Conservation (phyloP, 331 rosid species). For the Spiraea crenata region DNA sequence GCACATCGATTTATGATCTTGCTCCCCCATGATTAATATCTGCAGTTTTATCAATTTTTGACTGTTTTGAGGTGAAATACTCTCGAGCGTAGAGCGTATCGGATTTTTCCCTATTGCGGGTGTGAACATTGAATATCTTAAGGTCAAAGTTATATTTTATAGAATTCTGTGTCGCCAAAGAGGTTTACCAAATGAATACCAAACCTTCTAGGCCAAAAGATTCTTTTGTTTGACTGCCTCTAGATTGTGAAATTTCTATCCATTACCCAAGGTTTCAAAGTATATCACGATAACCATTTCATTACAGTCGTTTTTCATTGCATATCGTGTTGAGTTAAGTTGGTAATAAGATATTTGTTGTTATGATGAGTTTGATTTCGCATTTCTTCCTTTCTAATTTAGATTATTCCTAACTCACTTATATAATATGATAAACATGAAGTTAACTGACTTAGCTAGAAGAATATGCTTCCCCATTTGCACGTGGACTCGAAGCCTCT, state of each 20-base stretch:
- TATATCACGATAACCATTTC: neutral
- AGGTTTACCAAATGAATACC: conserved; percentile 10
- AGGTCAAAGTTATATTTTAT: neutral
- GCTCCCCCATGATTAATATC: neutral
- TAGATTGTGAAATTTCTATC: neutral
- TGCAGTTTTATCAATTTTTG: neutral
- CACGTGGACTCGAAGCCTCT: too few species aligned
- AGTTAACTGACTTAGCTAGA: too few species aligned
- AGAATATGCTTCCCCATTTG: too few species aligned
- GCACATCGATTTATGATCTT: neutral
- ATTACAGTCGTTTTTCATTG: too few species aligned
- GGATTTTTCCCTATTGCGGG: neutral
- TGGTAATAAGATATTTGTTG: too few species aligned
- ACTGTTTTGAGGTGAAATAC: neutral
- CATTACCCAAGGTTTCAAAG: neutral
- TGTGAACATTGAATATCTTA: neutral
- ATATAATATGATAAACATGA: too few species aligned
- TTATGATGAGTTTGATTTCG: too few species aligned
- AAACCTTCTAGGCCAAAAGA: neutral
- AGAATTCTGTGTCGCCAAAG: neutral
- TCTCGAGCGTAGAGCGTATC: neutral
- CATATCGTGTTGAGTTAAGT: too few species aligned
- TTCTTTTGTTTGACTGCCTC: conserved; percentile 5
- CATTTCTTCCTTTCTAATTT: too few species aligned
- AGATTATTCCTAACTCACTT: too few species aligned